These are phyloP conservation scores for Pelargonium cotyledonis DNA, from an alignment of 441 rosid genomes.

Conservation along the genomic window DNA sequence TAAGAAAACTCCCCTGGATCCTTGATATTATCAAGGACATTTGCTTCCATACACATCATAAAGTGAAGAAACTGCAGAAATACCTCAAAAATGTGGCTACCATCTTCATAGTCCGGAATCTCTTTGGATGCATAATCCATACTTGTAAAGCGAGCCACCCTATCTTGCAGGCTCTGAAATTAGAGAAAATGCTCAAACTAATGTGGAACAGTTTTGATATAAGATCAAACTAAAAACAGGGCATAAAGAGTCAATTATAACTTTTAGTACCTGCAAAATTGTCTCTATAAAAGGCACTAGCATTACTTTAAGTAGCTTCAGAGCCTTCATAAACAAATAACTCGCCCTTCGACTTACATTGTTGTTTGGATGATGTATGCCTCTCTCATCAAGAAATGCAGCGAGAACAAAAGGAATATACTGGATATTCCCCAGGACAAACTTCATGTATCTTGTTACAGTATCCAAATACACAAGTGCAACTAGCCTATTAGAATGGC, in stretches of 20 bases:
- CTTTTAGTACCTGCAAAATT: conserved; percentile 61
- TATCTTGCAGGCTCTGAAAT: conserved; percentile 76
- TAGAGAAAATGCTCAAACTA: not conserved
- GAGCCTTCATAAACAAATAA: conserved; percentile 85
- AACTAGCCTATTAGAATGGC: conserved; percentile 84
- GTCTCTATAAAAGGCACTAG: conserved; percentile 82
- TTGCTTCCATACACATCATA: not conserved
- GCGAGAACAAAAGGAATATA: conserved; percentile 62
- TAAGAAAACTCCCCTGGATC: not conserved
- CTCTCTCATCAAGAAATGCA: conserved; percentile 89
- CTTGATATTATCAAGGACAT: not conserved
- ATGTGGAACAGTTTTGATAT: not conserved
- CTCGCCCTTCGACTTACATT: conserved; percentile 83
- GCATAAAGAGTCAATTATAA: not conserved
- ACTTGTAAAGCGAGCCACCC: conserved; percentile 56
- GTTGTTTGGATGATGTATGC: conserved; percentile 74
- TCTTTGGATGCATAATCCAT: conserved; percentile 42
- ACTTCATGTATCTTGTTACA: conserved; percentile 70
- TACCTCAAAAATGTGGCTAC: conserved; percentile 89
- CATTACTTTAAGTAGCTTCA: conserved; percentile 70
- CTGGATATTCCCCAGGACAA: conserved; percentile 62
- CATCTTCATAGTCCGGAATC: conserved; percentile 71
- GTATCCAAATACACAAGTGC: conserved; percentile 82
- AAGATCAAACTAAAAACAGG: not conserved
- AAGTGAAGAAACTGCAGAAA: conserved; percentile 3